phyloP scores from a whole-genome alignment of 495 filamentous ascomycete genomes.

The Lasiosphaeris hirsuta region DNA sequence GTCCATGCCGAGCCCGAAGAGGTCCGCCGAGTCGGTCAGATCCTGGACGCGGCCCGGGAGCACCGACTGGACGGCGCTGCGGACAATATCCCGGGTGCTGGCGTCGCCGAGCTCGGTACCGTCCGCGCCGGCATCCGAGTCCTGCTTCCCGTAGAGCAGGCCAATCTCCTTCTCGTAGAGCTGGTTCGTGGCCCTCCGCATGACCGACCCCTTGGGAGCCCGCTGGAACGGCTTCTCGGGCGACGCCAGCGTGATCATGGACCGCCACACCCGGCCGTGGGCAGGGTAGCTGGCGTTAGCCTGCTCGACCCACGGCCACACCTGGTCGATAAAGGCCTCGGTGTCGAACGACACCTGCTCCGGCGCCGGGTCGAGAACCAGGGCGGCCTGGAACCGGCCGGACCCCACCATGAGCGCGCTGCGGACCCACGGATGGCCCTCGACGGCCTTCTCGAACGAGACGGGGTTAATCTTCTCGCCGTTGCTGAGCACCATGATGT shows the following conservation, averaged over 20 bases:
- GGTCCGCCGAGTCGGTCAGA: not conserved
- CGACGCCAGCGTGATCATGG: not conserved
- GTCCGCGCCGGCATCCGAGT: not conserved
- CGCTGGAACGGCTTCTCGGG: not conserved
- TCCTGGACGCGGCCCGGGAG: not conserved
- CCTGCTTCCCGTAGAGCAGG: not conserved
- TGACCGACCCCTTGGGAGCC: not conserved
- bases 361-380: slow-evolving; percentile 44
- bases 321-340: slow-evolving; percentile 9
- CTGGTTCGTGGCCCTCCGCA: not conserved
- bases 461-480: slow-evolving; percentile 57
- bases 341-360: not conserved
- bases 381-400: slow-evolving; percentile 40
- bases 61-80: not conserved
- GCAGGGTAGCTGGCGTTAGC: slow-evolving; percentile 11
- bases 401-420: slow-evolving; percentile 45
- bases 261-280: not conserved
- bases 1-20: slow-evolving; percentile 47
- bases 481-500: slow-evolving; percentile 54
- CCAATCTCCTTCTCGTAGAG: not conserved
- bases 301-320: slow-evolving; percentile 23
- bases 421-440: slow-evolving; percentile 34
- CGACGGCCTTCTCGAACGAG: slow-evolving; percentile 41
- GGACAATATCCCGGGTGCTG: no score
- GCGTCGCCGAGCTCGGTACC: not conserved